Conservation (phyloP, 2,329 filamentous ascomycete species). For the Cladorrhinum sp. region DNA sequence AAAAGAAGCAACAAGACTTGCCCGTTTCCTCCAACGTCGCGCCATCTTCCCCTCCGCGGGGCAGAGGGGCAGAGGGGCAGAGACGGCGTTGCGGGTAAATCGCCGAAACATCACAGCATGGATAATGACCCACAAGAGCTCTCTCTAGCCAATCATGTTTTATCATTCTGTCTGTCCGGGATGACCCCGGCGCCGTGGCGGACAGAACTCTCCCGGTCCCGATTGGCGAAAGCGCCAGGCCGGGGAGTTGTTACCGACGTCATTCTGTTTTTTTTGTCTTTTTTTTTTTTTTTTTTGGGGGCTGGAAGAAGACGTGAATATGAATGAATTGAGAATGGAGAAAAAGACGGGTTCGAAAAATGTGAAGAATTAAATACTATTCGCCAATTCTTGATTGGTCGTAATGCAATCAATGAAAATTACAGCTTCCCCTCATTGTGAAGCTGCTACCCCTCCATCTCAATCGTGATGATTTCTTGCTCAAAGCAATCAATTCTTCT, state of each 20-base stretch:
- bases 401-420: too few species aligned
- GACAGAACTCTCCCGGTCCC: constrained; percentile 19
- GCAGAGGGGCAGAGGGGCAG: constrained; percentile 15
- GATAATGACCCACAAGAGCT: constrained; percentile 2
- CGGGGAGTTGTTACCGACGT: constrained; percentile 12
- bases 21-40: neutral
- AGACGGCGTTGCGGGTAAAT: constrained; percentile 28
- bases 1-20: neutral
- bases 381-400: too few species aligned
- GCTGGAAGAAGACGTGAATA: neutral
- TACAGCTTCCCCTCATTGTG: constrained; percentile 15
- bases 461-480: neutral
- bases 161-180: neutral
- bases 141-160: constrained; percentile 9
- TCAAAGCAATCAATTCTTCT: neutral
- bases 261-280: constrained; percentile 5
- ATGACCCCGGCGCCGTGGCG: constrained; percentile 5
- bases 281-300: too few species aligned
- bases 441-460: neutral
- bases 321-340: neutral
- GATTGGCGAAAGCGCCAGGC: constrained; percentile 10
- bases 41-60: constrained; percentile 10
- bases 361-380: too few species aligned
- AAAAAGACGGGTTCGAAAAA: too few species aligned
- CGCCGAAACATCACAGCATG: constrained; percentile 22